phyloP scores from a whole-genome alignment of 306 rosid species.

The Cotoneaster glaucophyllus region DNA sequence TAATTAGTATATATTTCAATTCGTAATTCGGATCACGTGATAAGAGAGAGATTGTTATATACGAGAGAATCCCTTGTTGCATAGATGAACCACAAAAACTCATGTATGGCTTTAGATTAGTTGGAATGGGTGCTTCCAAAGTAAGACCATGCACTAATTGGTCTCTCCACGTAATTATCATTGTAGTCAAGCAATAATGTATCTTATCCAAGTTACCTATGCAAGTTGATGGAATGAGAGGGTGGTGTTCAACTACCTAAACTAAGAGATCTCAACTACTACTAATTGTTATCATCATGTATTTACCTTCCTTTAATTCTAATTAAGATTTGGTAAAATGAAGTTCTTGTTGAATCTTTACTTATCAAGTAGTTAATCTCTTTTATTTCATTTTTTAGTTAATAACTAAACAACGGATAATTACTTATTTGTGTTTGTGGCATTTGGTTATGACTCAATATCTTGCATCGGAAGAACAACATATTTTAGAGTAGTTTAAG shows the following conservation, averaged over 20 bases:
- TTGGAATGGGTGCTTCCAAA: background rate
- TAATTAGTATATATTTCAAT: too few relatives aligned
- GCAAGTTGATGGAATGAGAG: background rate
- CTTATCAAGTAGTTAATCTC: background rate
- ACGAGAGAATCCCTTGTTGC: too few relatives aligned
- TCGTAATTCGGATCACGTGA: rapidly evolving
- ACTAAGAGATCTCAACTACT: slow-evolving; percentile 23
- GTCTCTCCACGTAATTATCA: background rate
- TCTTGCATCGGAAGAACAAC: too few relatives aligned
- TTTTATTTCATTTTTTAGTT: background rate
- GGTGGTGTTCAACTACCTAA: slow-evolving; percentile 16
- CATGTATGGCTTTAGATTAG: background rate
- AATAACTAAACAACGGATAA: background rate
- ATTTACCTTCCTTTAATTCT: slow-evolving; percentile 24
- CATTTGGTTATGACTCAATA: too few relatives aligned
- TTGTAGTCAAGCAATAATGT: background rate
- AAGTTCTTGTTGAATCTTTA: background rate
- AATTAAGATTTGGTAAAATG: slow-evolving; percentile 29
- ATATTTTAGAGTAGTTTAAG: too few relatives aligned
- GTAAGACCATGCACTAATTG: background rate
- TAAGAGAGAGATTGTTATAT: too few relatives aligned
- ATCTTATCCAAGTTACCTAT: background rate
- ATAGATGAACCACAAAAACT: background rate
- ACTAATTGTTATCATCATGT: slow-evolving; percentile 4
- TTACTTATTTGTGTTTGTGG: too few relatives aligned